phyloP scores from a whole-genome alignment of 1,139 yeast genomes.

The Dujonia santamariae region DNA sequence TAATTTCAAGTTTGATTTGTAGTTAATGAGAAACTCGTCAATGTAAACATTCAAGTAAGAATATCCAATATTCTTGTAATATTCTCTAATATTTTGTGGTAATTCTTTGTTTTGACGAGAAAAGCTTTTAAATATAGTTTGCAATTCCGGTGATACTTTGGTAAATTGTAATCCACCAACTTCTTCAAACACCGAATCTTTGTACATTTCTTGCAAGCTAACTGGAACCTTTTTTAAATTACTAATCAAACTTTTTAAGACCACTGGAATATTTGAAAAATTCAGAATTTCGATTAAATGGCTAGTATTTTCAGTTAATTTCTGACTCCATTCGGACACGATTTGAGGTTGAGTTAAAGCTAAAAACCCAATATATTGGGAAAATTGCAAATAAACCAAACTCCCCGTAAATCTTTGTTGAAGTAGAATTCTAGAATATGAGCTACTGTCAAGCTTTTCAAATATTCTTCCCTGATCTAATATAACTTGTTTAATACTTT shows the following conservation, averaged over 20 bases:
- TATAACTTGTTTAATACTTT: slow-evolving; percentile 14
- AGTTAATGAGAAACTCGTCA: too few relatives aligned
- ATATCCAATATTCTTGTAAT: too few relatives aligned
- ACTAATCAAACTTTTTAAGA: slow-evolving; percentile 10
- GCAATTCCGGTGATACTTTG: too few relatives aligned
- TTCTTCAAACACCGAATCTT: background rate
- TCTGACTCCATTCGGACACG: slow-evolving; percentile 12
- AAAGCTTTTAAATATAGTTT: too few relatives aligned
- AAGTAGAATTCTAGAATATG: slow-evolving; percentile 9
- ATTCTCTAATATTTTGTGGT: too few relatives aligned
- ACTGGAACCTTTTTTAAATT: slow-evolving; percentile 7
- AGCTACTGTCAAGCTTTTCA: slow-evolving; percentile 8
- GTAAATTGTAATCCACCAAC: background rate
- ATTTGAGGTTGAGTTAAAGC: slow-evolving; percentile 7
- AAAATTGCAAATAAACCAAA: slow-evolving; percentile 16
- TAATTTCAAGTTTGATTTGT: too few relatives aligned
- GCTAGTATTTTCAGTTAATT: slow-evolving; percentile 11
- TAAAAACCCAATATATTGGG: slow-evolving; percentile 18
- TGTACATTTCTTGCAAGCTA: background rate
- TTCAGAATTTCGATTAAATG: slow-evolving; percentile 15
- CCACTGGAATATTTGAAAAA: slow-evolving; percentile 12
- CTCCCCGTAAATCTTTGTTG: slow-evolving; percentile 11
- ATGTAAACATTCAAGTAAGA: too few relatives aligned
- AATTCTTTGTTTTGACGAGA: too few relatives aligned
- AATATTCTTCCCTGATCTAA: slow-evolving; percentile 17